Conservation (phyloP, 108 stramenopile genomes). For the Pseudonitzschia pungens region DNA sequence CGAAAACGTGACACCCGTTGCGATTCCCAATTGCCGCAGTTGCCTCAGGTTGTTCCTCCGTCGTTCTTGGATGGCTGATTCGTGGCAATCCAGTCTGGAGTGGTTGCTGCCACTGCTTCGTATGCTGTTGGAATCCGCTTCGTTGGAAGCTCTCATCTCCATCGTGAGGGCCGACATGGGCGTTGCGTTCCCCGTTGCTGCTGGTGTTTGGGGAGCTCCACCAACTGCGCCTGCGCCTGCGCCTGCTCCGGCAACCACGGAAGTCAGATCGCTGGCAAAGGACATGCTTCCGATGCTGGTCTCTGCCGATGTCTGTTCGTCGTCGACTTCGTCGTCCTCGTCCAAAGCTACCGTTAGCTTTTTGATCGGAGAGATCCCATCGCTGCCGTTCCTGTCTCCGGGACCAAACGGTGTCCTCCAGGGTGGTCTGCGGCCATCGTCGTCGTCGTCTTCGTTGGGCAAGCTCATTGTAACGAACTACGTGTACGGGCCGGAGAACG, state of each 20-base stretch:
- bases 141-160: not conserved
- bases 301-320: not conserved
- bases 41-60: constrained; percentile 16
- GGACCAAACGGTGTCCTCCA: not conserved
- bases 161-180: not conserved
- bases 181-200: not conserved
- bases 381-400: not conserved
- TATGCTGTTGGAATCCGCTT: not conserved
- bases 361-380: not conserved
- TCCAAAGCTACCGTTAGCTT: constrained; percentile 10
- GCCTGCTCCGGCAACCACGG: not conserved
- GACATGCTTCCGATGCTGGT: constrained; percentile 11
- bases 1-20: constrained; percentile 16
- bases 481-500: too few relatives aligned
- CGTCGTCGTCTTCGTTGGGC: constrained; percentile 8
- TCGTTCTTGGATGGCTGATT: not conserved
- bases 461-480: not conserved
- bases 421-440: constrained; percentile 3
- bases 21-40: constrained; percentile 22
- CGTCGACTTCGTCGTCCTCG: not conserved
- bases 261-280: constrained; percentile 2
- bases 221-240: not conserved
- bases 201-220: not conserved
- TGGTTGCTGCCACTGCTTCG: not conserved
- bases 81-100: not conserved